Base-by-base conservation (phyloP, 352 stramenopile species). In the Globisporangium yorkense region DNA sequence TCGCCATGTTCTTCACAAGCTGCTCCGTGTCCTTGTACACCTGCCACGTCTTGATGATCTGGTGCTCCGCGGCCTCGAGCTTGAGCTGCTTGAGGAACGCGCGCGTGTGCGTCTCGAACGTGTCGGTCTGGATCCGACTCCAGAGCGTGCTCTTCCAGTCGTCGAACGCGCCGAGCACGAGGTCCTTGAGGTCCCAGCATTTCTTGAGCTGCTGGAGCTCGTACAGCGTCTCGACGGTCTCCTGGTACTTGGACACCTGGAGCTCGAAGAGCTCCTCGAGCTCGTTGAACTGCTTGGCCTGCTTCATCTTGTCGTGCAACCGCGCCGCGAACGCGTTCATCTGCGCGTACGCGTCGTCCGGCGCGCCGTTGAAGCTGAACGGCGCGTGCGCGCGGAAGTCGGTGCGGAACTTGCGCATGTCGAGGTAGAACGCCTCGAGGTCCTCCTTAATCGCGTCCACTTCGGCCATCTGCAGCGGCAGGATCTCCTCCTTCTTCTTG, bases 401-500 rank as follows among this genome's bases (percentile, higher is more conserved):
- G 51, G 94, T 92, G 27, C 96, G 85, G 72, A 98, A 98, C 54
- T 96, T 88, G 65, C 94, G 83, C 77, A 98, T 97, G 12, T 91
- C 79, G 21, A 90, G 56, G 68, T 97, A 98, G 70, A 98, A 98
- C 8, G 91, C 76, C 64, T 98, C 94, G 0, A 98, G 72, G 21
- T 98, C 89, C 43, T 90, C 71, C 60, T 98, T 98, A 59, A 98
- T 96, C 27, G 80, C 84, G 58, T 98, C 90, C 13, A 98, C 92
- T 57, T 98, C 93, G 16, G 91, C 77, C 84, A 98, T 98, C 76
- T 99, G 96, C 45, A 99, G 79, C 5, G 94, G 94, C 74, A 98
- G 85, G 59, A 99, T 99, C 63, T 98, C 93, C 71, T 99, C 96
- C 60, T 99, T 99, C 67, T 98, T 98, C 65, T 97, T 97, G 70